Evolutionary conservation across 805 yeast species (phyloP).

Genomic region (Saccharomycopsis oosterbeekiorum): DNA sequence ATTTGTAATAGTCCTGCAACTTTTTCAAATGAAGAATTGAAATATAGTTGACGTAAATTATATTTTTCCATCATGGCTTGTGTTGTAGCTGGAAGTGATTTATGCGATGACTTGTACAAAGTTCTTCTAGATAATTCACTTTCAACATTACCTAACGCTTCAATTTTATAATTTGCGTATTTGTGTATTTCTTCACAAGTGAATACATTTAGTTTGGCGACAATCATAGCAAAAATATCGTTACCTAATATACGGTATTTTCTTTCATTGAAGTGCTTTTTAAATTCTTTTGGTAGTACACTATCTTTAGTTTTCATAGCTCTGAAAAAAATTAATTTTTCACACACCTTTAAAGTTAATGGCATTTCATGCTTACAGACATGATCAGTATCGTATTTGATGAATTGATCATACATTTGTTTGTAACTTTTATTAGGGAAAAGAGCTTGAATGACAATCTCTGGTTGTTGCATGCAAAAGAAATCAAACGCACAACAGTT

Average conservation of each 20-base stretch:
- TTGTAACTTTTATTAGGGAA: constrained; percentile 1
- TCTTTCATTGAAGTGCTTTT: background rate
- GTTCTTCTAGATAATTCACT: background rate
- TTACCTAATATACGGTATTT: background rate
- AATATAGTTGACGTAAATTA: background rate
- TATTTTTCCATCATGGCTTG: background rate
- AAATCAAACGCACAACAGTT: background rate
- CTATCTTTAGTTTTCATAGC: background rate
- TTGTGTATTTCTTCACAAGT: background rate
- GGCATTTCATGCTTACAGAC: background rate
- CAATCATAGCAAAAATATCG: background rate
- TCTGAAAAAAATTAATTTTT: background rate
- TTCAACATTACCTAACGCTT: background rate
- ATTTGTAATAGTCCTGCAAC: background rate
- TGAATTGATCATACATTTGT: background rate
- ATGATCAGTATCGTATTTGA: background rate
- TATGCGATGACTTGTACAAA: background rate
- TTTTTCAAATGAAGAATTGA: background rate
- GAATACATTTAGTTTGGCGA: background rate
- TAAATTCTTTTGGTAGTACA: background rate
- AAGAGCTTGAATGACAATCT: background rate
- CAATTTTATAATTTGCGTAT: background rate
- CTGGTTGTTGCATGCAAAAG: background rate
- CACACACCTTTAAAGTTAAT: background rate
- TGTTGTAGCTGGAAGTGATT: background rate